A percentile compares a stretch with the other conserved stretches of the same genome.
These are phyloP conservation scores for Hypericum perforatum DNA, from an alignment of 345 rosid genomes.

Conservation along the genomic window DNA sequence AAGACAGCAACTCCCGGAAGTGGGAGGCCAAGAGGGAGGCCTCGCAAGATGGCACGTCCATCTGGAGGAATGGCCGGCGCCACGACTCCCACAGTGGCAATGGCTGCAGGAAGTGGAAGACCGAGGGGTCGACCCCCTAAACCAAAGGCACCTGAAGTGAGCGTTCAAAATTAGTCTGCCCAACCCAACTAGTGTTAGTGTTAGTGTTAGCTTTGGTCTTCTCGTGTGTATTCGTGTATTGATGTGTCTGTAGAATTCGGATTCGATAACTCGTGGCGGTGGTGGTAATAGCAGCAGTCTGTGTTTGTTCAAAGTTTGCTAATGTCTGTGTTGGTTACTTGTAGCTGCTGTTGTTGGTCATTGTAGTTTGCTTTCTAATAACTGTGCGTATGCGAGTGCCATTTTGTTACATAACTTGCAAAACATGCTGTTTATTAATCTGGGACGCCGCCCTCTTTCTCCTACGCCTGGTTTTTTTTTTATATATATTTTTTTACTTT, in stretches of 20 bases:
- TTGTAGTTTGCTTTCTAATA: too few species aligned
- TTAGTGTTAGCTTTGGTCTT: not conserved
- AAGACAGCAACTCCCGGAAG: slow-evolving; percentile 15
- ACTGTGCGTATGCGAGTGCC: too few species aligned
- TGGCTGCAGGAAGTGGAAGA: slow-evolving; percentile 18
- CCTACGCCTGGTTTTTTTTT: too few species aligned
- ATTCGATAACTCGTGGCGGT: too few species aligned
- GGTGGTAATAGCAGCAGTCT: too few species aligned
- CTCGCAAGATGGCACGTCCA: slow-evolving; percentile 26
- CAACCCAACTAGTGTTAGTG: not conserved
- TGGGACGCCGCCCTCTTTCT: too few species aligned
- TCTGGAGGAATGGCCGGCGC: slow-evolving; percentile 35
- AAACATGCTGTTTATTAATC: too few species aligned
- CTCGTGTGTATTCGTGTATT: not conserved
- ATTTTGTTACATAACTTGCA: too few species aligned
- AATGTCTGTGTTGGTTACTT: too few species aligned
- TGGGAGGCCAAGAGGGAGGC: slow-evolving; percentile 2
- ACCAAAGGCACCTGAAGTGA: slow-evolving; percentile 21
- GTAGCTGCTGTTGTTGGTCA: too few species aligned
- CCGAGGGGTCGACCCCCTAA: slow-evolving; percentile 26
- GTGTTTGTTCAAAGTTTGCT: too few species aligned
- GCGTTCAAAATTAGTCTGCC: slow-evolving; percentile 20
- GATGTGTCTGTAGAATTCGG: slow-evolving; percentile 1
- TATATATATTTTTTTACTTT: too few species aligned
- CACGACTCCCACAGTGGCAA: slow-evolving; percentile 10